Conservation (phyloP, 1,284 basidiomycete species). For the Tetrapyrgos nigripes region DNA sequence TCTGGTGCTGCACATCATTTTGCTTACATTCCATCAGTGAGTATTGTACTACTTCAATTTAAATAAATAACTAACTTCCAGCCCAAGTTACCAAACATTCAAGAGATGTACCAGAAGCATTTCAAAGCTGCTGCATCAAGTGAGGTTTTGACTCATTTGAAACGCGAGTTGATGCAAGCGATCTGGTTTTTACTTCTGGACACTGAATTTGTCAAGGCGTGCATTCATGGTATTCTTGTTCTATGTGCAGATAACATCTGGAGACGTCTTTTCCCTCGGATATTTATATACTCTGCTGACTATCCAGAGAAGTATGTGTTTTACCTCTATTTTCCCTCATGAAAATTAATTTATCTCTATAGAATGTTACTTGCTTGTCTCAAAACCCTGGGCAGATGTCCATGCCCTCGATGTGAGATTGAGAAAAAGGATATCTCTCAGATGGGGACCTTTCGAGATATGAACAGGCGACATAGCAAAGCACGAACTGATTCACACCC, state of each 20-base stretch:
- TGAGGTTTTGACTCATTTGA: constrained; percentile 29
- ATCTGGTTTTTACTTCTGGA: constrained; percentile 31
- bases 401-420: constrained; percentile 36
- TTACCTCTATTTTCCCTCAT: not conserved
- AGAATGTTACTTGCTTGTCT: constrained; percentile 37
- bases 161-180: constrained; percentile 35
- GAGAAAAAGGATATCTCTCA: constrained; percentile 22
- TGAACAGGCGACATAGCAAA: not conserved
- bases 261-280: constrained; percentile 29
- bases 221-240: constrained; percentile 34
- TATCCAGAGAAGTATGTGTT: constrained; percentile 40
- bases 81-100: constrained; percentile 28
- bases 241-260: constrained; percentile 29
- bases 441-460: constrained; percentile 9
- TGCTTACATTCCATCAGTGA: constrained; percentile 36
- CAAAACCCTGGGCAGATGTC: constrained; percentile 32
- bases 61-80: constrained; percentile 6
- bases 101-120: constrained; percentile 21
- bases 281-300: constrained; percentile 40
- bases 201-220: constrained; percentile 33
- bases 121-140: constrained; percentile 10
- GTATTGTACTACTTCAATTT: constrained; percentile 13
- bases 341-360: not conserved
- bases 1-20: constrained; percentile 33
- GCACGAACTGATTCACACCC: constrained; percentile 16